These are phyloP conservation scores for Thalassiosira delicatula DNA, from an alignment of 352 stramenopile species.

Conservation along the genomic window DNA sequence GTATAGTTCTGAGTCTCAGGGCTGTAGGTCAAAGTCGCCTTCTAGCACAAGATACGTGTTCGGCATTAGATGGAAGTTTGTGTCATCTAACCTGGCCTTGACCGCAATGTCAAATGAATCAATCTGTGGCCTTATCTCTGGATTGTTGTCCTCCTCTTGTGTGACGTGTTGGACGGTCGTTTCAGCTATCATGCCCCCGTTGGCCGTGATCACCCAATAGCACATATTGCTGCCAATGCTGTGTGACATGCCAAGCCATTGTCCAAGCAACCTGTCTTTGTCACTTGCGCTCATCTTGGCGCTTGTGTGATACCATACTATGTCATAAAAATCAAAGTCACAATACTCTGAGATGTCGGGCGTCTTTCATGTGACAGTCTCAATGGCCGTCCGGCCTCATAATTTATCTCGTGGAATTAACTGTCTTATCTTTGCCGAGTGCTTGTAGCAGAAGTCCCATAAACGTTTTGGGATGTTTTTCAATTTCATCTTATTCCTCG, in stretches of 20 bases:
- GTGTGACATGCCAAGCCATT: conserved; percentile 36
- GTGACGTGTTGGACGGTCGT: too few species aligned
- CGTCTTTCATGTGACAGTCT: too few species aligned
- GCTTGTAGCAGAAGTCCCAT: too few species aligned
- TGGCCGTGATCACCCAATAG: conserved; percentile 50
- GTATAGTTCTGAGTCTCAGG: not conserved
- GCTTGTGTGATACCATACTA: too few species aligned
- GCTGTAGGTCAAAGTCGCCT: not conserved
- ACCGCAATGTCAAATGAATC: not conserved
- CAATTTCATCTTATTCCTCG: not conserved
- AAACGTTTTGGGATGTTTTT: not conserved
- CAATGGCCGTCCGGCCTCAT: too few species aligned
- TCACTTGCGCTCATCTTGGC: too few species aligned
- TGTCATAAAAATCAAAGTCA: too few species aligned
- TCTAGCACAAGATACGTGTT: too few species aligned
- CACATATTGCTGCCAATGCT: conserved; percentile 35
- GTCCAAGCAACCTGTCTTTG: too few species aligned
- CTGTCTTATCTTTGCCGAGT: too few species aligned
- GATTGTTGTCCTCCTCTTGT: not conserved
- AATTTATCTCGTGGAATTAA: too few species aligned
- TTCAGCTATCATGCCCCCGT: conserved; percentile 25
- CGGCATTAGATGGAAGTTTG: conserved; percentile 8
- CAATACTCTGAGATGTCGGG: too few species aligned
- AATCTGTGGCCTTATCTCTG: not conserved
- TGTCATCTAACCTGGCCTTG: conserved; percentile 5